Evolutionary conservation across 768 basidiomycete species (phyloP), one percentile per base, ranked within the genome.

Genomic region (Multifurca ochricompacta): DNA sequence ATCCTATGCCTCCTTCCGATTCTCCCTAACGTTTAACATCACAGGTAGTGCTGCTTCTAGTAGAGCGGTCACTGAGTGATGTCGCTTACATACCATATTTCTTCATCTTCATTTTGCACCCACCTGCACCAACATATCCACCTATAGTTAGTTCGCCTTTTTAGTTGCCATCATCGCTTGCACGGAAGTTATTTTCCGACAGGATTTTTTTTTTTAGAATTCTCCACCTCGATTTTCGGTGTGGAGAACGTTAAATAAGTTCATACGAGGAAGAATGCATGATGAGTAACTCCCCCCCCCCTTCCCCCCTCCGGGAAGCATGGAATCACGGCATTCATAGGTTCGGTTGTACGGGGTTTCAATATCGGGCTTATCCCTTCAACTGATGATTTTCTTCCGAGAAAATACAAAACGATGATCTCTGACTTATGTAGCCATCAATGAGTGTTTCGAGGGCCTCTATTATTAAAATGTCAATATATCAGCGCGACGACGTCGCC

Each of bases 271-370:
- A 41, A 21, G 41, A 16, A 16, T 37, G 21, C 6, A 23, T n/a
- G n/a, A 18, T 23, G 32, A 23, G 39, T 2, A 41, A 51, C 31
- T 9, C 18, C 37, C 37, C 21, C 18, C 28, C 6, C 9, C 30
- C n/a, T 27, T 9, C 18, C 37, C 37, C 21, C 18, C 28, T 6
- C 9, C 30, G 13, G 19, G 37, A 54, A n/a, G 23, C 48, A 56
- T 50, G 48, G 54, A 55, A 55, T 42, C n/a, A 50, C 25, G 21
- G 23, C 28, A 31, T 31, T 19, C 14, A 19, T 34, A n/a, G 53
- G 30, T 18, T 10, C 13, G 13, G 27, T 37, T 25, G 30, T 7
- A 32, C 19, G n/a, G n/a, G n/a, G n/a, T n/a, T n/a, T n/a, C n/a
- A n/a, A n/a, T n/a, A n/a, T n/a, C n/a, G n/a, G n/a, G 9, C 21